Evolutionary conservation across 306 rosid species (phyloP).

Genomic region (Datisca glomerata): DNA sequence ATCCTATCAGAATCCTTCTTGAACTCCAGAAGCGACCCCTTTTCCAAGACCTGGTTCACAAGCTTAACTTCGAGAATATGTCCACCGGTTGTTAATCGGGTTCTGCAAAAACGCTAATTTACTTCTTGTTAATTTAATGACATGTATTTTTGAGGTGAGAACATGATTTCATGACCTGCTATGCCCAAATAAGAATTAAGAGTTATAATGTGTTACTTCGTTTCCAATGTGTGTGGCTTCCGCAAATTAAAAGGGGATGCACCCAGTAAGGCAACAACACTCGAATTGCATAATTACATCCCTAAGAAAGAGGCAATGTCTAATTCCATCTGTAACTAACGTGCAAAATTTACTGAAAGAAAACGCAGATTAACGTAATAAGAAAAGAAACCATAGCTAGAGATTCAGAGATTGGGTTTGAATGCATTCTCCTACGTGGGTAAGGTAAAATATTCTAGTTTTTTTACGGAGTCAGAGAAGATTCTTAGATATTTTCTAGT

Average conservation of each 20-base stretch:
- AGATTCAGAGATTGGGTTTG: conserved; percentile 1
- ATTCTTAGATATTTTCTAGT: background rate
- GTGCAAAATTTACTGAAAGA: no score
- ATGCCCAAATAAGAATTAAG: background rate
- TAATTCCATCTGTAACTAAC: background rate
- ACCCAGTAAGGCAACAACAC: no score
- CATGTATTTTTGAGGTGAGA: background rate
- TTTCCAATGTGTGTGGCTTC: background rate
- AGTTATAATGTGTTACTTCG: background rate
- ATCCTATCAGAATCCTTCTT: conserved; percentile 81
- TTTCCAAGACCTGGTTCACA: conserved; percentile 39
- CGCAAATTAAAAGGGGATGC: background rate
- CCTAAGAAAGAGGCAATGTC: background rate
- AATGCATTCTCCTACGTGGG: background rate
- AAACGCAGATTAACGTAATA: no score
- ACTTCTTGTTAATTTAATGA: background rate
- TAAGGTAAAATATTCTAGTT: background rate
- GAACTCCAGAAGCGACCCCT: conserved; percentile 78
- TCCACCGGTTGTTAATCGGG: conserved; percentile 36
- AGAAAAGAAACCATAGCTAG: background rate
- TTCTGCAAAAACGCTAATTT: conserved; percentile 23
- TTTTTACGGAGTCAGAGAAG: background rate
- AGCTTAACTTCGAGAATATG: conserved; percentile 61
- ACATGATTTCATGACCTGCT: background rate
- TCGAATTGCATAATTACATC: background rate